Conservation (phyloP, 164 flowering plant genomes). For the Liriodendron chinense region DNA sequence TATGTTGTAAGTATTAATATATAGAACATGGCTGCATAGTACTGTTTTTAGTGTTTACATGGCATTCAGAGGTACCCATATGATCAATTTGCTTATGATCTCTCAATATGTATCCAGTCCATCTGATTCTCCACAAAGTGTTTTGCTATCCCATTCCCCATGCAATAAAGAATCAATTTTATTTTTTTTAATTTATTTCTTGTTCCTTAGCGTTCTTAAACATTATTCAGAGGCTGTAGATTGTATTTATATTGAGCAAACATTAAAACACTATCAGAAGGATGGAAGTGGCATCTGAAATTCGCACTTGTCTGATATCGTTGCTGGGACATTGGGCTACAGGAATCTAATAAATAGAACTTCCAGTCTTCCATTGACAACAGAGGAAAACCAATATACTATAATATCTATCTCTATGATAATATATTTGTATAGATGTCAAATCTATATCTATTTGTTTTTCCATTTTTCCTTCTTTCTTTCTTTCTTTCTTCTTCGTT, state of each 20-base stretch:
- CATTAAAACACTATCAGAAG: not conserved
- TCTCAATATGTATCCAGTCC: not conserved
- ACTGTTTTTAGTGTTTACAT: not conserved
- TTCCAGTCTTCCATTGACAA: not conserved
- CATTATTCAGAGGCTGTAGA: not conserved
- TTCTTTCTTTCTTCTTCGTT: not conserved
- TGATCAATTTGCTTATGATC: not conserved
- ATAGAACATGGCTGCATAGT: not conserved
- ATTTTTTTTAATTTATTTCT: not conserved
- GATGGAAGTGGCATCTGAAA: not conserved
- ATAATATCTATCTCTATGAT: not conserved
- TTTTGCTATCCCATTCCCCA: too few relatives aligned
- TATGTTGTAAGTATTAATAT: constrained; percentile 55
- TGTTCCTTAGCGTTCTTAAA: not conserved
- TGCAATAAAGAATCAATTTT: not conserved
- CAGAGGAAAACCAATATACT: not conserved
- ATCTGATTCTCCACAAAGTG: not conserved
- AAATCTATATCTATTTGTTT: not conserved
- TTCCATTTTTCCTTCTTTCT: not conserved
- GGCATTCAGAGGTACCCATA: not conserved
- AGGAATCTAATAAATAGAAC: not conserved
- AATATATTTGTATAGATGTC: not conserved
- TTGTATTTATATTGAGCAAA: not conserved
- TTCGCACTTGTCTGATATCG: not conserved
- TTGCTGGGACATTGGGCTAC: not conserved